Percentiles rank a stretch among this genome's conserved stretches.
Evolutionary conservation across 1,284 basidiomycete genomes (phyloP).

Genomic region (Abortiporus biennis): DNA sequence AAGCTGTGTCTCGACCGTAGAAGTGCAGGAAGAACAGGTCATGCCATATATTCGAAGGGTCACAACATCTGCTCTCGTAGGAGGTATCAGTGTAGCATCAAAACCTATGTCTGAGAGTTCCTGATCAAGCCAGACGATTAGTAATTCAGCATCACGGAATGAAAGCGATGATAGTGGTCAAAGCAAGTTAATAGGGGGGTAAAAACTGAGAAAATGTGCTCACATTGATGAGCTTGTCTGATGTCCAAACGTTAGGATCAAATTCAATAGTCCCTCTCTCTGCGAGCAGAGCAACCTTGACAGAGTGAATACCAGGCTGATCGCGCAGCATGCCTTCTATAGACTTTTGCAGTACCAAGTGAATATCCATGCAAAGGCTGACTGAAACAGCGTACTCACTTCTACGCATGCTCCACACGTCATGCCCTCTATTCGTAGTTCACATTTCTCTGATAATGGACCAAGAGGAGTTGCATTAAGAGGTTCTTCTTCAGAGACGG

Average conservation of each 20-base stretch:
- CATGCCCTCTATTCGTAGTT: slow-evolving; percentile 85
- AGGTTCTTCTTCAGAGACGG: slow-evolving; percentile 28
- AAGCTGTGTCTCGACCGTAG: slow-evolving; percentile 72
- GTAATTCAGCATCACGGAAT: not conserved
- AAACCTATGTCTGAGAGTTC: slow-evolving; percentile 93
- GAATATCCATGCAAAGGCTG: not conserved
- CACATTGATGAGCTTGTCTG: slow-evolving; percentile 75
- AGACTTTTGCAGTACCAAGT: slow-evolving; percentile 40
- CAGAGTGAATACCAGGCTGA: slow-evolving; percentile 80
- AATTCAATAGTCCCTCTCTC: slow-evolving; percentile 92
- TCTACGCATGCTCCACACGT: slow-evolving; percentile 89
- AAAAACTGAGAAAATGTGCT: slow-evolving; percentile 14
- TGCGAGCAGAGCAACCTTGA: slow-evolving; percentile 92
- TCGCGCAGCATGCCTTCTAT: slow-evolving; percentile 88
- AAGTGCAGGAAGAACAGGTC: slow-evolving; percentile 83
- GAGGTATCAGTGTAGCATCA: slow-evolving; percentile 73
- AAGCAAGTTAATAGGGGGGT: not conserved
- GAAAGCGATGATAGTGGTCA: not conserved
- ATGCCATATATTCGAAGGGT: slow-evolving; percentile 85
- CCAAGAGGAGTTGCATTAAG: slow-evolving; percentile 22
- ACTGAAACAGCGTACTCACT: slow-evolving; percentile 36
- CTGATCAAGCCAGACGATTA: slow-evolving; percentile 29
- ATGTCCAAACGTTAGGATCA: slow-evolving; percentile 76
- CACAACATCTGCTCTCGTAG: slow-evolving; percentile 56
- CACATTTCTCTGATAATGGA: slow-evolving; percentile 41